Evolutionary conservation across 352 stramenopile species (phyloP).

Genomic region (Pythium volutum): DNA sequence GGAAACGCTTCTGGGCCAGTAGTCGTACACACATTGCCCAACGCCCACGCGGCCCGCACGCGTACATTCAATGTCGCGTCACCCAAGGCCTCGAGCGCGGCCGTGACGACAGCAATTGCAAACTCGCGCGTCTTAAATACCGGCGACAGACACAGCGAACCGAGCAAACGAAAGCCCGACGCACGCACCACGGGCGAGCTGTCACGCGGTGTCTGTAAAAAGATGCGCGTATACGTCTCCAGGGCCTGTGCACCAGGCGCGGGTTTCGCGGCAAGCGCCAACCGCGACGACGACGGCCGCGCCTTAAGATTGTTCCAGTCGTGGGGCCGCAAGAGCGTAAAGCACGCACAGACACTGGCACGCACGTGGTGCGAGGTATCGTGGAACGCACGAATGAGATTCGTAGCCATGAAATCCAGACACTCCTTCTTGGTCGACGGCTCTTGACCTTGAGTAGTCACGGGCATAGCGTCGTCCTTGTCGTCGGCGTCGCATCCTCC

Average conservation of each 20-base stretch:
- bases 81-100: conserved; percentile 60
- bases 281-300: conserved; percentile 24
- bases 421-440: conserved; percentile 42
- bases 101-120: conserved; percentile 50
- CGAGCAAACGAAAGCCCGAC: conserved; percentile 72
- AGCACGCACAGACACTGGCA: conserved; percentile 84
- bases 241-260: conserved; percentile 33
- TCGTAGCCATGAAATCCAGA: conserved; percentile 72
- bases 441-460: not conserved
- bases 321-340: conserved; percentile 65
- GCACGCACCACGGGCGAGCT: conserved; percentile 78
- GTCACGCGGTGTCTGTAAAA: conserved; percentile 75
- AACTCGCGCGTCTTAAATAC: conserved; percentile 77
- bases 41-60: conserved; percentile 75
- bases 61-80: conserved; percentile 86
- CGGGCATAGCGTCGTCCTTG: not conserved
- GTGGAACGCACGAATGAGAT: conserved; percentile 79
- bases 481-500: conserved; percentile 23
- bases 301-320: conserved; percentile 65
- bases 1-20: conserved; percentile 49
- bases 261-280: conserved; percentile 31
- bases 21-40: conserved; percentile 86
- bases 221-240: conserved; percentile 68
- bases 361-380: conserved; percentile 86
- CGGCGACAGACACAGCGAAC: conserved; percentile 66